A percentile compares a stretch with the other conserved stretches of the same genome.
These are phyloP conservation scores for Cucumis cinereus DNA, from an alignment of 306 rosid species.

Conservation along the genomic window DNA sequence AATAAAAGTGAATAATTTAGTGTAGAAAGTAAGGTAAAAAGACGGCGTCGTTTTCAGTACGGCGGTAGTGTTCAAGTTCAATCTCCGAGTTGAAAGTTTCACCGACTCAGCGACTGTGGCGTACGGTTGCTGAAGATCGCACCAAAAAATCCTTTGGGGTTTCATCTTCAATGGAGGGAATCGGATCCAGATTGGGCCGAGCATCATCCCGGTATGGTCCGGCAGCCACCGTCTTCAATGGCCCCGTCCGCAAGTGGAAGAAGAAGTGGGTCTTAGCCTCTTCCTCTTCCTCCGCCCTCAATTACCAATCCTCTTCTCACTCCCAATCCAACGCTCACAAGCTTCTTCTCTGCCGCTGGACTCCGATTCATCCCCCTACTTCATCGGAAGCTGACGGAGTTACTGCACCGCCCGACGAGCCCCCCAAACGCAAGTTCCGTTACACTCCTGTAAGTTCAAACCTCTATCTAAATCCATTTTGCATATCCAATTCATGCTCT, in stretches of 20 bases:
- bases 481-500: neutral
- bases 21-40: neutral
- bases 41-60: neutral
- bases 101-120: neutral
- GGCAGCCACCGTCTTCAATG: conserved; percentile 68
- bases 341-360: conserved; percentile 94
- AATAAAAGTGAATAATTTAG: too few species aligned
- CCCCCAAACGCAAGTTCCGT: conserved; percentile 85
- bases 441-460: conserved; percentile 64
- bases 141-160: neutral
- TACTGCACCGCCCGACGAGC: conserved; percentile 41
- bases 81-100: neutral
- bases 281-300: conserved; percentile 24
- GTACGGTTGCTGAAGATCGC: neutral
- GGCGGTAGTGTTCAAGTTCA: neutral
- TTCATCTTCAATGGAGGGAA: conserved; percentile 55
- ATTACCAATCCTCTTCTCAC: conserved; percentile 23
- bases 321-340: conserved; percentile 25
- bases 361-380: conserved; percentile 35
- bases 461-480: neutral
- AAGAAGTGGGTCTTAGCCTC: conserved; percentile 89
- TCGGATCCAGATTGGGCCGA: conserved; percentile 78
- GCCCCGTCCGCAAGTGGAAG: conserved; percentile 94
- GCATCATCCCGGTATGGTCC: conserved; percentile 90
- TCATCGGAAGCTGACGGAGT: neutral